Conservation (phyloP, 2,329 filamentous ascomycete species). For the Trichoderma lentiforme region DNA sequence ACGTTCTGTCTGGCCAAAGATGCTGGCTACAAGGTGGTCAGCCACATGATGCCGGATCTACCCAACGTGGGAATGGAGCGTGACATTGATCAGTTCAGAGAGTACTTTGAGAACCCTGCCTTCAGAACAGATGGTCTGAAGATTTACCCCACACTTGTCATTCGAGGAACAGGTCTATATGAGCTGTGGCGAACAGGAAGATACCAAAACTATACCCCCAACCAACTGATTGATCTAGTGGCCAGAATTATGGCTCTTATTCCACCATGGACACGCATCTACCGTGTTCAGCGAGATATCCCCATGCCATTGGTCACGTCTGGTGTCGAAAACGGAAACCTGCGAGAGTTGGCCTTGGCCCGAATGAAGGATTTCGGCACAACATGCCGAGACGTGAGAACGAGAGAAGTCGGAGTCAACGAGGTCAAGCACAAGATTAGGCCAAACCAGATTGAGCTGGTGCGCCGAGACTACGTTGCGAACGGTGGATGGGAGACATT, state of each 20-base stretch:
- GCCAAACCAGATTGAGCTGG: conserved; percentile 91
- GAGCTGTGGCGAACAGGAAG: conserved; percentile 95
- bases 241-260: conserved; percentile 93
- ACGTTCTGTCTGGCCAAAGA: conserved; percentile 98
- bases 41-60: conserved; percentile 99
- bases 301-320: conserved; percentile 99
- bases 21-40: conserved; percentile 97
- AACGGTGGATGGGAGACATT: conserved; percentile 99
- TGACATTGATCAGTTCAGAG: conserved; percentile 92
- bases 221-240: conserved; percentile 91
- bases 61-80: conserved; percentile 98
- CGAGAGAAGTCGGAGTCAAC: conserved; percentile 95
- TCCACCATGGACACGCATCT: conserved; percentile 97
- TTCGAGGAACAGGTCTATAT: conserved; percentile 92
- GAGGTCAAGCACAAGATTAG: conserved; percentile 99
- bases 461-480: conserved; percentile 88
- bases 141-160: conserved; percentile 96
- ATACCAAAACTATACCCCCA: conserved; percentile 98
- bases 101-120: conserved; percentile 95
- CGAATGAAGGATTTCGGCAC: conserved; percentile 99
- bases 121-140: conserved; percentile 97
- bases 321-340: conserved; percentile 94
- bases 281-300: conserved; percentile 96
- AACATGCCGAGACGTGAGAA: conserved; percentile 91
- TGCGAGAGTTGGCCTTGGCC: conserved; percentile 89